phyloP scores from a whole-genome alignment of 352 stramenopile species.

The Pythium pyrilobum region DNA sequence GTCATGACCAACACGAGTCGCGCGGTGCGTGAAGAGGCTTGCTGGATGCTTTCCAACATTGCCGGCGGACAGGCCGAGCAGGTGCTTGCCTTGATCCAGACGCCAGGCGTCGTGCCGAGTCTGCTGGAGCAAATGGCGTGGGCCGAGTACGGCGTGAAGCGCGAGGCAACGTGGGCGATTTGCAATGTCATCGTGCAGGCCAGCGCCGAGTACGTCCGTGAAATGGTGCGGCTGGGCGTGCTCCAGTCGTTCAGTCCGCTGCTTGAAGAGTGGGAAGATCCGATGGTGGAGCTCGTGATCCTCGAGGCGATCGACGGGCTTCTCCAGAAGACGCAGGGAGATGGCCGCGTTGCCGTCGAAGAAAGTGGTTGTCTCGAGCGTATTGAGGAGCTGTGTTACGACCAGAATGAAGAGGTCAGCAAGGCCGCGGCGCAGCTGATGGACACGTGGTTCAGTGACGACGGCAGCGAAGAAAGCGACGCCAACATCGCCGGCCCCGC shows the following conservation, averaged over 20 bases:
- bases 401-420: constrained; percentile 78
- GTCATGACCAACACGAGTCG: constrained; percentile 80
- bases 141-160: constrained; percentile 82
- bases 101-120: constrained; percentile 50
- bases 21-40: constrained; percentile 75
- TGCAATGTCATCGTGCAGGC: constrained; percentile 83
- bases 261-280: constrained; percentile 81
- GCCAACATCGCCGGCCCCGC: constrained; percentile 32
- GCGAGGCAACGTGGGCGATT: constrained; percentile 81
- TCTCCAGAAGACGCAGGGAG: constrained; percentile 54
- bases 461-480: constrained; percentile 40
- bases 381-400: constrained; percentile 81
- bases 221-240: constrained; percentile 70
- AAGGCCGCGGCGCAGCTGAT: constrained; percentile 67
- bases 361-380: constrained; percentile 71
- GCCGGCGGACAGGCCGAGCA: constrained; percentile 68
- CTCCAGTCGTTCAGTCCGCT: constrained; percentile 68
- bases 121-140: constrained; percentile 84
- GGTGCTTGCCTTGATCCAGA: constrained; percentile 69
- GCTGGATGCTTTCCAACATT: constrained; percentile 87
- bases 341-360: constrained; percentile 64
- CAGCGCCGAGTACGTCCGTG: constrained; percentile 43
- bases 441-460: constrained; percentile 69
- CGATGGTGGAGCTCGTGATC: constrained; percentile 83
- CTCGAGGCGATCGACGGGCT: constrained; percentile 73